These are phyloP conservation scores for Sordariomycetes sp. DNA, from an alignment of 2,329 filamentous ascomycete species.

Conservation along the genomic window DNA sequence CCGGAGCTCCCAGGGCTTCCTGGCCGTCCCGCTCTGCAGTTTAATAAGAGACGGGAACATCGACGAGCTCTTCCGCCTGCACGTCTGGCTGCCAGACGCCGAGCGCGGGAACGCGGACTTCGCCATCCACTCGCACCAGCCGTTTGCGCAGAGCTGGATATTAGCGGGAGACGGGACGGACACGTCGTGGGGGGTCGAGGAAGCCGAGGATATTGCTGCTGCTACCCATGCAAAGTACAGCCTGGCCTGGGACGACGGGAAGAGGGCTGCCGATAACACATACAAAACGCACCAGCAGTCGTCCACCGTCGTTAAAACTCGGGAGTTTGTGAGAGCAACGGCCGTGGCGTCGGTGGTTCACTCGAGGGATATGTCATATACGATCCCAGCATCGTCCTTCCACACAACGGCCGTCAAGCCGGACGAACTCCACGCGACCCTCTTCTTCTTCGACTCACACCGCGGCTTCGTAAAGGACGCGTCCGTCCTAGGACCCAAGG, in stretches of 20 bases:
- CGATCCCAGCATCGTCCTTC: slow-evolving; percentile 14
- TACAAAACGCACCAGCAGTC: slow-evolving; percentile 14
- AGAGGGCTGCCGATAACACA: slow-evolving; percentile 3
- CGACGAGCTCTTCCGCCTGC: slow-evolving; percentile 19
- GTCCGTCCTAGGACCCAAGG: slow-evolving; percentile 15
- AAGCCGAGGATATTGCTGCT: slow-evolving; percentile 3
- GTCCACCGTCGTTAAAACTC: slow-evolving; percentile 14
- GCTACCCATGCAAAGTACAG: slow-evolving; percentile 17
- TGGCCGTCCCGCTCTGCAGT: slow-evolving; percentile 19
- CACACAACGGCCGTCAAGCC: slow-evolving; percentile 16
- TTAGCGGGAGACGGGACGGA: slow-evolving; percentile 19
- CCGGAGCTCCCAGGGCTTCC: slow-evolving; percentile 20
- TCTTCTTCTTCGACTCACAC: slow-evolving; percentile 20
- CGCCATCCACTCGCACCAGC: slow-evolving; percentile 19
- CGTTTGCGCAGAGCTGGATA: slow-evolving; percentile 21
- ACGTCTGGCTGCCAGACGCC: slow-evolving; percentile 19
- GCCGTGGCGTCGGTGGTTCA: slow-evolving; percentile 6
- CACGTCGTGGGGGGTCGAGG: slow-evolving; percentile 13
- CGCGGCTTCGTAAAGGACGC: slow-evolving; percentile 17
- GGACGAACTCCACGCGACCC: slow-evolving; percentile 16
- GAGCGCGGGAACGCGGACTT: slow-evolving; percentile 13
- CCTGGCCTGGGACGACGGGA: slow-evolving; percentile 14
- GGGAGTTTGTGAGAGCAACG: slow-evolving; percentile 8
- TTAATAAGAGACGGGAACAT: slow-evolving; percentile 16
- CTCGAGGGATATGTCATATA: slow-evolving; percentile 12